Percentiles rank a stretch among this genome's conserved stretches.
These are phyloP conservation scores for Bipolaris oryzae DNA, from an alignment of 2,329 filamentous ascomycete genomes.

Conservation along the genomic window DNA sequence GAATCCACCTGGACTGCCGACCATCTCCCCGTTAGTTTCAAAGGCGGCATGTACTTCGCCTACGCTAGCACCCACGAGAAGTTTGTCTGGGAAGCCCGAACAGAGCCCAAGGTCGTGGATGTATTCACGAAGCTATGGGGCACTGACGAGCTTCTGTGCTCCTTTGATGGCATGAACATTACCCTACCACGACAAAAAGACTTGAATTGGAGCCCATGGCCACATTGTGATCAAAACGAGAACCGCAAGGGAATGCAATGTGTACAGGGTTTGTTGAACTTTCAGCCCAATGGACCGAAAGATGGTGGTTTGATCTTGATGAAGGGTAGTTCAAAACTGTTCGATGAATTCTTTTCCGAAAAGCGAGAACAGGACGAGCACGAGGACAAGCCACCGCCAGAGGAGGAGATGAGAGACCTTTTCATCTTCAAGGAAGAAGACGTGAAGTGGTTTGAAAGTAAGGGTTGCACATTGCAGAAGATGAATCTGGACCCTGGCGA, in stretches of 20 bases:
- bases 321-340: constrained; percentile 51
- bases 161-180: constrained; percentile 50
- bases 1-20: constrained; percentile 45
- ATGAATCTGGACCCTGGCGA: constrained; percentile 52
- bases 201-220: constrained; percentile 48
- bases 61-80: constrained; percentile 50
- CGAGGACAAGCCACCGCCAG: constrained; percentile 22
- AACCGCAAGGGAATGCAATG: constrained; percentile 51
- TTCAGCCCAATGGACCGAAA: constrained; percentile 52
- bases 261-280: constrained; percentile 55
- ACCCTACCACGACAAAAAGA: constrained; percentile 45
- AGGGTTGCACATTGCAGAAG: constrained; percentile 51
- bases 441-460: constrained; percentile 51
- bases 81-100: constrained; percentile 46
- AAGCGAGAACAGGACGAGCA: constrained; percentile 18
- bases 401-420: constrained; percentile 47
- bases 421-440: constrained; percentile 53
- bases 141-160: constrained; percentile 40
- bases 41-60: constrained; percentile 53
- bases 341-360: constrained; percentile 53
- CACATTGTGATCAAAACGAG: constrained; percentile 48
- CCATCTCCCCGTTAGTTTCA: constrained; percentile 50
- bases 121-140: constrained; percentile 46
- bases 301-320: constrained; percentile 57
- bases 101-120: constrained; percentile 49